Percentiles rank a stretch among this genome's conserved stretches.
These are phyloP conservation scores for Westerdykella sp. DNA, from an alignment of 2,329 filamentous ascomycete genomes.

Conservation along the genomic window DNA sequence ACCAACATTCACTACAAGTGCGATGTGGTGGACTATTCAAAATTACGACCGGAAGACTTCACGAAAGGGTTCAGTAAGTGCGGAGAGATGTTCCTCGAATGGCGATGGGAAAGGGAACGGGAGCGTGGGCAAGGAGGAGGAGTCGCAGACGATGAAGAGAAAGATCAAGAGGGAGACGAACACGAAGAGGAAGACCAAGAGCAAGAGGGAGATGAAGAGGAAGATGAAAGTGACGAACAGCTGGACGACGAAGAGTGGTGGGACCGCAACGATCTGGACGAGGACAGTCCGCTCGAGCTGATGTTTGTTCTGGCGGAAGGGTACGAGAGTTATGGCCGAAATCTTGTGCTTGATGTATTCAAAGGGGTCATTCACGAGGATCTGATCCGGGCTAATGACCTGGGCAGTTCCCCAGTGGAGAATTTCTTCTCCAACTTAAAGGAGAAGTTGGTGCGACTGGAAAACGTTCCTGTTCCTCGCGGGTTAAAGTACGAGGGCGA, in stretches of 20 bases:
- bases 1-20: constrained; percentile 6
- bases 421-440: too few species aligned
- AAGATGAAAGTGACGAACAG: background rate
- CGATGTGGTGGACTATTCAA: constrained; percentile 5
- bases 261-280: constrained; percentile 2
- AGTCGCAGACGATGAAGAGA: background rate
- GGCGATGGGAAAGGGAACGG: too few species aligned
- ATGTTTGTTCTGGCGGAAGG: constrained; percentile 4
- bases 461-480: too few species aligned
- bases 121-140: too few species aligned
- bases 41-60: background rate
- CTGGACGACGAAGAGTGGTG: constrained; percentile 1
- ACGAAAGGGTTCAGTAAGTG: background rate
- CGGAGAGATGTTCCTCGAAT: too few species aligned
- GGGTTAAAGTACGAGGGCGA: too few species aligned
- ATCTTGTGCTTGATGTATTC: constrained; percentile 5
- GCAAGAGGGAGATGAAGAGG: constrained; percentile 1
- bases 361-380: constrained; percentile 7
- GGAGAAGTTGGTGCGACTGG: too few species aligned
- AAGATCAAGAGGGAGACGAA: background rate
- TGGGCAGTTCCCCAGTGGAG: background rate
- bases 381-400: background rate
- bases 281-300: constrained; percentile 3
- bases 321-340: constrained; percentile 7
- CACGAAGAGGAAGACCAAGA: background rate